Percentiles rank a stretch among this genome's conserved stretches.
Conservation (phyloP, 208 protist genomes). For the Porcisia deanei region DNA sequence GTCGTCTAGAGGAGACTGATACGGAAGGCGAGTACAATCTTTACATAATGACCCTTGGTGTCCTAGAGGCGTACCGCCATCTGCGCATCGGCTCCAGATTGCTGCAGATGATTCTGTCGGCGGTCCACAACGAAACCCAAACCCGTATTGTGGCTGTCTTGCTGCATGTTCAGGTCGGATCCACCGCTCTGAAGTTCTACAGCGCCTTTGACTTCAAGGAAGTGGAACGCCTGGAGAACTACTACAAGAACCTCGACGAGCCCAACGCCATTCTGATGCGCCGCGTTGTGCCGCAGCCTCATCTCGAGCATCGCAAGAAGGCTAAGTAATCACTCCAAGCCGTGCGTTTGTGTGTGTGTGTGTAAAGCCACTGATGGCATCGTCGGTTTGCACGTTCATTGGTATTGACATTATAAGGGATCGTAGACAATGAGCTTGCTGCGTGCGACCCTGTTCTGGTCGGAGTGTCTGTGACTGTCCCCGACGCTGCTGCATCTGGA, state of each 20-base stretch:
- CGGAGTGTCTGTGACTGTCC: neutral
- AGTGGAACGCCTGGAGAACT: constrained; percentile 45
- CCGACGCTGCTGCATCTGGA: neutral
- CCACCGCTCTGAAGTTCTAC: constrained; percentile 86
- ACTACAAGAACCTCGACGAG: constrained; percentile 89
- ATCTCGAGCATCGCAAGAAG: constrained; percentile 47
- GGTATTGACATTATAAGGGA: neutral
- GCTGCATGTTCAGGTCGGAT: constrained; percentile 88
- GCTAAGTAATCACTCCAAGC: constrained; percentile 12
- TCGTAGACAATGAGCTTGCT: neutral
- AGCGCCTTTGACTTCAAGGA: constrained; percentile 73
- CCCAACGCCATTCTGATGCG: constrained; percentile 70
- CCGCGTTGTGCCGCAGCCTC: constrained; percentile 57
- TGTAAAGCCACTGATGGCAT: neutral
- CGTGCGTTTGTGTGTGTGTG: neutral
- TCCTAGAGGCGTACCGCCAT: constrained; percentile 90
- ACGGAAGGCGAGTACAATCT: constrained; percentile 55
- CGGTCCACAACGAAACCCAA: constrained; percentile 56
- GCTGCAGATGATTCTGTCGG: constrained; percentile 57
- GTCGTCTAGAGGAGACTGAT: constrained; percentile 72
- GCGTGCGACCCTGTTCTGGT: neutral
- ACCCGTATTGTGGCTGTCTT: constrained; percentile 54
- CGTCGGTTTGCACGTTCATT: neutral
- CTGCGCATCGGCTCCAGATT: constrained; percentile 83
- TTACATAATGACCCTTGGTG: constrained; percentile 95